These are phyloP conservation scores for Schrenkiella parvula DNA, from an alignment of 345 rosid species.

Conservation along the genomic window DNA sequence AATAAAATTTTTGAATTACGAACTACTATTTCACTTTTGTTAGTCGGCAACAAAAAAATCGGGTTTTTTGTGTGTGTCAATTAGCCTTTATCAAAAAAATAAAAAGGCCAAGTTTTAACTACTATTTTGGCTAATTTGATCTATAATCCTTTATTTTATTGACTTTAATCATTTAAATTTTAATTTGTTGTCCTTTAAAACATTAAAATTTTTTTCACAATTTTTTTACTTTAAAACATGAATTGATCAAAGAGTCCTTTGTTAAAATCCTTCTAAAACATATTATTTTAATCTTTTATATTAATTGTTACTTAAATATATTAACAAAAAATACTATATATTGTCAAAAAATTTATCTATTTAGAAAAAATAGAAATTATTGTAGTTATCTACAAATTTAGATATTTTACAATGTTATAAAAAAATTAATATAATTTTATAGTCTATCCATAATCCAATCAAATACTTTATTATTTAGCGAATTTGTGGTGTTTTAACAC, in stretches of 20 bases:
- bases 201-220: neutral
- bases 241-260: neutral
- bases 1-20: too few species aligned
- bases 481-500: conserved; percentile 2
- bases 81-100: too few species aligned
- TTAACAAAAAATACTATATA: neutral
- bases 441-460: neutral
- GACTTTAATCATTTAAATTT: neutral
- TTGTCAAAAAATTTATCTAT: neutral
- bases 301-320: neutral
- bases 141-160: neutral
- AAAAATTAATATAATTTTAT: too few species aligned
- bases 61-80: neutral
- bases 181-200: neutral
- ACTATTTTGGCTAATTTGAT: neutral
- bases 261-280: neutral
- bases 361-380: neutral
- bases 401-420: too few species aligned
- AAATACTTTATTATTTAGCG: neutral
- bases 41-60: neutral
- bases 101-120: neutral
- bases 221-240: neutral
- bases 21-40: neutral
- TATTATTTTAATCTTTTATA: neutral
- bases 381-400: neutral